These are phyloP conservation scores for Fomitopsis pinicola DNA, from an alignment of 1,284 basidiomycete species.

Conservation along the genomic window DNA sequence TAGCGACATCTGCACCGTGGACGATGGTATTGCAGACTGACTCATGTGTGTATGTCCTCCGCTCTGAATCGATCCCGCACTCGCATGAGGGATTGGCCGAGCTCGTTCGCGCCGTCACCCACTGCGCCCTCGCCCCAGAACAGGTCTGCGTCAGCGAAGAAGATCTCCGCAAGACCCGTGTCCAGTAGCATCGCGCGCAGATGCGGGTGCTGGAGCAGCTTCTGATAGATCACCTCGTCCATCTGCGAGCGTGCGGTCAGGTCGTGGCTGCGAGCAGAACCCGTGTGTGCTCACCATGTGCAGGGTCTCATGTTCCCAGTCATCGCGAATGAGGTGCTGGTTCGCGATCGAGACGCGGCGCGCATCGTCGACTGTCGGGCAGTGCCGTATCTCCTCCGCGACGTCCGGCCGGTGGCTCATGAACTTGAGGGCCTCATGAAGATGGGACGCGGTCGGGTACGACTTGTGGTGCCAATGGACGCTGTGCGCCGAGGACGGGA, in stretches of 20 bases:
- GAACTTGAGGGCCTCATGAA: conserved; percentile 68
- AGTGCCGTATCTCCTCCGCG: conserved; percentile 47
- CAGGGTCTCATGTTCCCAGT: conserved; percentile 51
- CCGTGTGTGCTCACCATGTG: conserved; percentile 34
- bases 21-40: not conserved
- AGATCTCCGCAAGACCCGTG: conserved; percentile 43
- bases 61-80: conserved; percentile 43
- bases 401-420: conserved; percentile 41
- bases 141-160: conserved; percentile 46
- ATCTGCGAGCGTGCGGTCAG: conserved; percentile 33
- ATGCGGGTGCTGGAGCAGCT: conserved; percentile 57
- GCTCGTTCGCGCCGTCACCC: conserved; percentile 50
- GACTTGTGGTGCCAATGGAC: conserved; percentile 45
- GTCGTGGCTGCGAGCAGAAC: not conserved
- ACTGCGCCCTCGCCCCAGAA: conserved; percentile 55
- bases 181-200: conserved; percentile 42
- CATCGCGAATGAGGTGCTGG: conserved; percentile 36
- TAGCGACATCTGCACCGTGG: not conserved
- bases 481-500: conserved; percentile 54
- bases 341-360: conserved; percentile 40
- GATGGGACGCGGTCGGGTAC: conserved; percentile 62
- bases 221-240: conserved; percentile 54
- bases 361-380: conserved; percentile 43
- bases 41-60: conserved; percentile 22
- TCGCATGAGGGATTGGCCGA: conserved; percentile 51